A percentile compares a stretch with the other conserved stretches of the same genome.
Conservation (phyloP, 2,329 filamentous ascomycete species). For the Xylariaceae sp. region DNA sequence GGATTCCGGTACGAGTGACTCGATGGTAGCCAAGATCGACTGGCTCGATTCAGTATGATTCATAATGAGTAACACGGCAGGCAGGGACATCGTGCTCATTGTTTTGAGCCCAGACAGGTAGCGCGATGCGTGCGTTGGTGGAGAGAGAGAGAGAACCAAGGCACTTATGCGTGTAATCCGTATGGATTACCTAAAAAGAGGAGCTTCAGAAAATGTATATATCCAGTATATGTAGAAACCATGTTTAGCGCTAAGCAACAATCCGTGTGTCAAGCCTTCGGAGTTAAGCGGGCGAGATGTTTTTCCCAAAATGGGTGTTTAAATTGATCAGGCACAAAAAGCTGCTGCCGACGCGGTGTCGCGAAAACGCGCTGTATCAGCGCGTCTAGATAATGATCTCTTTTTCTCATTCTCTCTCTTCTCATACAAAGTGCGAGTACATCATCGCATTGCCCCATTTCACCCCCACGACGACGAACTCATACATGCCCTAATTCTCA, state of each 20-base stretch:
- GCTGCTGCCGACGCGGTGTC: constrained; percentile 13
- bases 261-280: background rate
- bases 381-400: constrained; percentile 5
- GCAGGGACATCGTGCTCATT: constrained; percentile 1
- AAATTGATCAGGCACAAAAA: constrained; percentile 13
- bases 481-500: background rate
- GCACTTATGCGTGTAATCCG: background rate
- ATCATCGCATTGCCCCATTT: background rate
- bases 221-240: background rate
- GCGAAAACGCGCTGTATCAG: constrained; percentile 15
- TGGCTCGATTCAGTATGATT: constrained; percentile 1
- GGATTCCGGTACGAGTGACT: background rate
- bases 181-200: background rate
- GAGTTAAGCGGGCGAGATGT: background rate
- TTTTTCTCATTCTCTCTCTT: constrained; percentile 6
- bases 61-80: constrained; percentile 12
- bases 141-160: background rate
- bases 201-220: background rate
- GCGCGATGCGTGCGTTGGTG: background rate
- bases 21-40: background rate
- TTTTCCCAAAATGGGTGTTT: constrained; percentile 14
- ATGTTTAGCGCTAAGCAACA: background rate
- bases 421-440: background rate
- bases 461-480: background rate
- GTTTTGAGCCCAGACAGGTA: background rate